Evolutionary conservation across 1,139 yeast species (phyloP), one percentile per base, ranked within the genome.

Genomic region (Yamadazyma atlantica): DNA sequence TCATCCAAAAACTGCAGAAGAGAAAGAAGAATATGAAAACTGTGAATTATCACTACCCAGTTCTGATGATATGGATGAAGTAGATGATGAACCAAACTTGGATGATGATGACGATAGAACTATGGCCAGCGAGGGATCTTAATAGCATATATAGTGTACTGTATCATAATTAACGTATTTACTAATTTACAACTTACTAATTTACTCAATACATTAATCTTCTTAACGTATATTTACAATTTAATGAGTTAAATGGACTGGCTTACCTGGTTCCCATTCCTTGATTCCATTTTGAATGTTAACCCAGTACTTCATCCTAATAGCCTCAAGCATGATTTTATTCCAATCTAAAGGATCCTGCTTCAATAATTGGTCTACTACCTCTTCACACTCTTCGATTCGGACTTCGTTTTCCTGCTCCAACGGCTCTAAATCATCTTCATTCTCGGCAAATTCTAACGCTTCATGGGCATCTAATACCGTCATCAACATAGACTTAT

Each of bases 381-480:
- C 42, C 3, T 49, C 46, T 50, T 66, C 79, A 14, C 71, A 56
- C 6, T 58, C 55, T 2, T 57, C 54, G 15, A 86, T 77, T 28
- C 88, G 63, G 23, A 43, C 58, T 29, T 78, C 70, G 49, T 86
- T 86, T 42, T 80, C 87, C 9, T 46, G 54, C 31, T 71, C 67
- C 39, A 88, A 58, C 1, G 55, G 65, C 2, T 66, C 74, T 37
- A 85, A 66, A 38, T 85, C 95, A 2, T 68, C 60, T 41, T 77
- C 82, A 43, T 66, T 64, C 8, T 65, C 64, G 1, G 89, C 82
- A 54, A 79, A 78, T 46, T 84, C 88, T 40, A 86, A 66, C 27
- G 77, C 72, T 54, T 87, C 96, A 52, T 88, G 90, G 1, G 87
- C 82, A 49, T 88, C 94, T 60, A 90, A 66, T 23, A 90, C 87